Percentiles rank a stretch among this genome's conserved stretches.
Conservation (phyloP, 352 stramenopile genomes). For the Pelagophyceae sp. region DNA sequence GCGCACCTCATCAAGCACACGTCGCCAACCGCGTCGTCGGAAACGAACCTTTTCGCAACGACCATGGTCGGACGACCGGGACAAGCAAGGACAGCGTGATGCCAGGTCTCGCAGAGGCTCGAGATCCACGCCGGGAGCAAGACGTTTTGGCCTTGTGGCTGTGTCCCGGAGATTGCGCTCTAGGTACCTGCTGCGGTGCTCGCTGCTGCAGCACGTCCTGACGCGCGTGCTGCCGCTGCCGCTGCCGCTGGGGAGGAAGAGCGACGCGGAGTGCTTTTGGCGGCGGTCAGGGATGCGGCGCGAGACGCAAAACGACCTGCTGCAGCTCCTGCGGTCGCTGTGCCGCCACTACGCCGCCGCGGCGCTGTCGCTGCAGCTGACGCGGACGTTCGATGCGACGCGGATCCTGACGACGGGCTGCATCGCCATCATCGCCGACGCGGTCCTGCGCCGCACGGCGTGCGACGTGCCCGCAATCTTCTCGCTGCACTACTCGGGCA, state of each 20-base stretch:
- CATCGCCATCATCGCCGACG: slow-evolving; percentile 68
- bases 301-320: slow-evolving; percentile 74
- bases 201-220: slow-evolving; percentile 69
- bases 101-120: too few relatives aligned
- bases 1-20: slow-evolving; percentile 71
- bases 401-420: slow-evolving; percentile 72
- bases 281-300: slow-evolving; percentile 60
- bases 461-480: slow-evolving; percentile 68
- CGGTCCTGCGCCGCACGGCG: slow-evolving; percentile 63
- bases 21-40: too few relatives aligned
- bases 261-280: slow-evolving; percentile 69
- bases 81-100: too few relatives aligned
- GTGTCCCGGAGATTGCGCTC: too few relatives aligned
- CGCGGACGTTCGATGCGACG: slow-evolving; percentile 65
- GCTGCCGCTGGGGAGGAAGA: slow-evolving; percentile 40
- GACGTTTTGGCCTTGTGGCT: too few relatives aligned
- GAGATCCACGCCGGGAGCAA: too few relatives aligned
- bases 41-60: too few relatives aligned
- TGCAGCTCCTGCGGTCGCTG: slow-evolving; percentile 65
- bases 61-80: too few relatives aligned
- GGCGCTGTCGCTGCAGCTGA: slow-evolving; percentile 66
- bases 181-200: slow-evolving; percentile 67
- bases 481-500: slow-evolving; percentile 69
- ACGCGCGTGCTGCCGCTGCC: slow-evolving; percentile 70
- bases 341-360: slow-evolving; percentile 66